A percentile compares a stretch with the other conserved stretches of the same genome.
Evolutionary conservation across 106 monocot genomes (phyloP).

Genomic region (Allium cepa): DNA sequence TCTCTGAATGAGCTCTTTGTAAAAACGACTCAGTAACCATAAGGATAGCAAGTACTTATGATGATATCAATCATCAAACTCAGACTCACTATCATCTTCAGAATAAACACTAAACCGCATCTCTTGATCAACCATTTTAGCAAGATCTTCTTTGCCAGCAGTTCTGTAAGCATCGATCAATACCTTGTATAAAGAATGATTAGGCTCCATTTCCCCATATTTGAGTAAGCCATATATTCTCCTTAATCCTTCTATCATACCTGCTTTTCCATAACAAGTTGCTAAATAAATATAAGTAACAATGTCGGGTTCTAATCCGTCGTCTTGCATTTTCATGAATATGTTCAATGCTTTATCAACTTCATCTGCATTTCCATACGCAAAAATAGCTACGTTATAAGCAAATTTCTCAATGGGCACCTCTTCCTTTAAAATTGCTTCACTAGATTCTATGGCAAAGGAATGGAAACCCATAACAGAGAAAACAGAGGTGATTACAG

Average conservation of each 20-base stretch:
- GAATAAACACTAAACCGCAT: constrained; percentile 42
- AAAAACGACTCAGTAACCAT: too few relatives aligned
- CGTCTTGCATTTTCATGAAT: constrained; percentile 71
- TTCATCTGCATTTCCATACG: constrained; percentile 49
- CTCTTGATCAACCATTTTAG: constrained; percentile 60
- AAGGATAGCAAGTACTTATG: too few relatives aligned
- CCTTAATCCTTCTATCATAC: constrained; percentile 69
- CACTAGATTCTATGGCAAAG: constrained; percentile 42
- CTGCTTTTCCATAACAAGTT: constrained; percentile 57
- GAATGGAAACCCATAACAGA: constrained; percentile 45
- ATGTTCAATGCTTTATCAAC: constrained; percentile 57
- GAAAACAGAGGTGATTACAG: constrained; percentile 46
- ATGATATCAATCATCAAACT: background rate
- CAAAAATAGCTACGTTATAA: constrained; percentile 60
- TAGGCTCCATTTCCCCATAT: constrained; percentile 43
- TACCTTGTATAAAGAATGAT: constrained; percentile 39
- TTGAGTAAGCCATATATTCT: constrained; percentile 54
- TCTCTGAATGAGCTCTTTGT: too few relatives aligned
- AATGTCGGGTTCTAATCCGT: constrained; percentile 46
- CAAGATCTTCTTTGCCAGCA: constrained; percentile 52
- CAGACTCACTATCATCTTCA: constrained; percentile 9
- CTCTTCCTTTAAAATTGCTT: constrained; percentile 25
- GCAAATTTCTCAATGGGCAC: constrained; percentile 33
- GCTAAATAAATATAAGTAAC: constrained; percentile 64
- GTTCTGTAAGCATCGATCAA: constrained; percentile 38